Base-by-base conservation (phyloP, 164 flowering plant genomes). In the Piper longum region DNA sequence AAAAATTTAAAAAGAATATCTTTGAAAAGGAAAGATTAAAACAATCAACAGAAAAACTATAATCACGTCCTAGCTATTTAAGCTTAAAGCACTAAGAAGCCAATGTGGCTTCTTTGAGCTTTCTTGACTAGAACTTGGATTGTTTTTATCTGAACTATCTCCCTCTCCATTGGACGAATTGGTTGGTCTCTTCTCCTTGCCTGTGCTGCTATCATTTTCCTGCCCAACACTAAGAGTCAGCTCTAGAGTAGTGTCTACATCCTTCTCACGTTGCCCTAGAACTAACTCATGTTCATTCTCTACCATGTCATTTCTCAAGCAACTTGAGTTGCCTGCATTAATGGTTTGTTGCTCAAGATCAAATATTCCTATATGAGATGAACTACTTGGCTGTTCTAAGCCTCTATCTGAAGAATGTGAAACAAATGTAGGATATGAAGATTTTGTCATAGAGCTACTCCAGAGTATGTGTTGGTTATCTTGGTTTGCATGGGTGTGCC, bases 211-310 rank as follows among this genome's bases (percentile, higher is more conserved):
- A 51, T 63, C 62, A 44, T 54, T 57, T 70, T 78, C 69, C 48
- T 73, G 69, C 64, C 89, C 87, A 59, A 82, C 78, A 71, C 89
- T 82, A 40, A 85, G 70, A 43, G 86, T 82, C 62, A 87, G 74
- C 66, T 85, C 95, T 14, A 87, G 71, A 5, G 82, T 82, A 12
- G 68, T 51, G 39, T 73, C 85, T 45, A 66, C 77, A 17, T 74
- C 76, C 7, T 16, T 44, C 16, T 12, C n/a, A 59, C 16, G 59
- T 64, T 17, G 60, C 71, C 41, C 41, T 48, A 3, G 19, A 57
- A 39, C 19, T 56, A 65, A 62, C 65, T 42, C 68, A 9, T 14
- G 52, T 48, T 48, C 52, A 26, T 26, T 26, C 36, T 26, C 64
- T 39, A 67, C 78, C 57, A 69, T 72, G 3, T 60, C 41, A 2